Conservation (phyloP, 140 eudicot species). For the Erigeron philadelphicus region DNA sequence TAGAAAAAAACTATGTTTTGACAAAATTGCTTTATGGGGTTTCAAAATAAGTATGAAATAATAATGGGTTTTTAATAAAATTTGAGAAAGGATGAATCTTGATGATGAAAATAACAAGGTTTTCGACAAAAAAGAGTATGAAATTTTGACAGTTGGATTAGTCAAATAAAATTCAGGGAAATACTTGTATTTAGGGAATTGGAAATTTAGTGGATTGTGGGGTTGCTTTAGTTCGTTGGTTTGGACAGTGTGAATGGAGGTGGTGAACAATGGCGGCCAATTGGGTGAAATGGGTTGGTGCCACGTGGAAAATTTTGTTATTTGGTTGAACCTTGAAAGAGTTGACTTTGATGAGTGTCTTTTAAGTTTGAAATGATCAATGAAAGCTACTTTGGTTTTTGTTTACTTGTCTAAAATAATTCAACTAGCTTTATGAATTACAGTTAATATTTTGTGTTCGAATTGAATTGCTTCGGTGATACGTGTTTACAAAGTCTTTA, state of each 20-base stretch:
- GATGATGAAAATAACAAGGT: background rate
- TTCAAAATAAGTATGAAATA: background rate
- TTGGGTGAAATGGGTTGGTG: conserved; percentile 31
- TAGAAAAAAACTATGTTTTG: too few relatives aligned
- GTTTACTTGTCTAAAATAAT: background rate
- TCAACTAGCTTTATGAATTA: too few relatives aligned
- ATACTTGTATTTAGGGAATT: background rate
- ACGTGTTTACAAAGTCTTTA: too few relatives aligned
- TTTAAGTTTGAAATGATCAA: conserved; percentile 26
- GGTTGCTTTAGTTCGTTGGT: conserved; percentile 11
- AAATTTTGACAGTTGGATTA: conserved; percentile 9
- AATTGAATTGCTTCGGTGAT: too few relatives aligned
- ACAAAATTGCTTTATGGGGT: background rate
- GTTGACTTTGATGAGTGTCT: conserved; percentile 20
- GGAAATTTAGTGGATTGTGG: conserved; percentile 8
- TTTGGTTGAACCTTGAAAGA: background rate
- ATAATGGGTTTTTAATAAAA: background rate
- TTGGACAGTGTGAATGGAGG: conserved; percentile 35
- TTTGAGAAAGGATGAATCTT: background rate
- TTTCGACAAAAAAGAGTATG: background rate
- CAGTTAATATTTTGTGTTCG: too few relatives aligned
- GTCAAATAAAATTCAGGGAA: background rate
- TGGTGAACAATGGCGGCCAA: conserved; percentile 39
- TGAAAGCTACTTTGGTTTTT: background rate
- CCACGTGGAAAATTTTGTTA: conserved; percentile 31